Base-by-base conservation (phyloP, 1,284 basidiomycete species). In the Polyporus tsugae region DNA sequence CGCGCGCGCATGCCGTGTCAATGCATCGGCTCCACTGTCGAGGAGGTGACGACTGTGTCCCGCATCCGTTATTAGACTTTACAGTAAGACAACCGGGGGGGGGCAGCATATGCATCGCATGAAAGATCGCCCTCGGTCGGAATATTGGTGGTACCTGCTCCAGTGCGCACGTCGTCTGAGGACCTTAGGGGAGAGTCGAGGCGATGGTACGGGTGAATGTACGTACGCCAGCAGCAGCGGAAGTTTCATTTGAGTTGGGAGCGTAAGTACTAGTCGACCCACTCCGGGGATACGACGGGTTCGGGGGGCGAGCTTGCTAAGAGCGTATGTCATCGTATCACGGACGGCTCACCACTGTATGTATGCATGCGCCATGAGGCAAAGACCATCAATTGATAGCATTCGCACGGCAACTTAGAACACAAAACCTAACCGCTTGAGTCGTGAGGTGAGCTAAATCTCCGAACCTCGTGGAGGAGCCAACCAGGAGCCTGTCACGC, bases 61-160 rank as follows among this genome's bases (percentile, higher is more conserved):
- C 52, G 52, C 52, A 55, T 55, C 11, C 29, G 52, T 33, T 55
- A 55, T 55, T 55, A 55, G 52, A 55, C 52, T 55, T 55, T 55
- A 33, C 33, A 53, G 15, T 17, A 10, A 6, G 33, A 19, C 11
- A 41, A 15, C n/a, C n/a, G n/a, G 6, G 15, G 4, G 41, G 19
- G 41, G 41, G 41, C 41, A 42, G 17, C 41, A 17, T 17, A 42
- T 49, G 19, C 46, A 25, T 49, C 46, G 46, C 22, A 22, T 25
- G 46, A 25, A 49, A 17, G 52, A 35, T 55, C 52, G 52, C 29
- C 33, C 25, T 33, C 15, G 46, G 52, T 55, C 52, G 52, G 52
- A 55, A 55, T 13, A 15, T 55, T 33, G 15, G 11, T 17, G 52
- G 52, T 11, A 22, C 46, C 46, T 22, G 7, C n/a, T 49, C 22